Evolutionary conservation across 768 basidiomycete genomes (phyloP).

Genomic region (Leccinum olivaceopallidum): DNA sequence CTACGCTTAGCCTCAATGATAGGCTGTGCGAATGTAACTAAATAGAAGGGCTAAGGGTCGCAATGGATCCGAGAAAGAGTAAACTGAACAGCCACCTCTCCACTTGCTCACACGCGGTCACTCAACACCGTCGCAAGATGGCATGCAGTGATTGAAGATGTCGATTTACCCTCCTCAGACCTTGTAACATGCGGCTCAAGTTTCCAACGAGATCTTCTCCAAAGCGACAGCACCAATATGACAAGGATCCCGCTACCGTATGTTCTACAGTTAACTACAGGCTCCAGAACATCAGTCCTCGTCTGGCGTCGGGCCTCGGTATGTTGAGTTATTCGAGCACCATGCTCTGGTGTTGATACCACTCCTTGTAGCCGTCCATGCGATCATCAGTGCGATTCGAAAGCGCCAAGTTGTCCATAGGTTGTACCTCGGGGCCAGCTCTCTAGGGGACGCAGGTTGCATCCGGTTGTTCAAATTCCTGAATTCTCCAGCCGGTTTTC

Average conservation of each 20-base stretch:
- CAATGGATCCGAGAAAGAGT: too few species aligned
- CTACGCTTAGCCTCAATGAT: not conserved
- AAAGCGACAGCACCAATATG: constrained; percentile 28
- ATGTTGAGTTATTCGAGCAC: not conserved
- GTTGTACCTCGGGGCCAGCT: constrained; percentile 56
- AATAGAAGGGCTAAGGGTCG: too few species aligned
- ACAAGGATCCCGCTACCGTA: constrained; percentile 32
- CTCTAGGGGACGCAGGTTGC: constrained; percentile 59
- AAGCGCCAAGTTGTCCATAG: constrained; percentile 50
- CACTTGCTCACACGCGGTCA: constrained; percentile 16
- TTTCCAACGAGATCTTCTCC: constrained; percentile 17
- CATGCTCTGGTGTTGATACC: not conserved
- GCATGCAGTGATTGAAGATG: not conserved
- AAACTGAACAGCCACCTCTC: not conserved
- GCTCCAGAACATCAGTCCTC: constrained; percentile 29
- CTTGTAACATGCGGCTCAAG: constrained; percentile 28
- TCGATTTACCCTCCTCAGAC: not conserved
- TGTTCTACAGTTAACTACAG: constrained; percentile 24
- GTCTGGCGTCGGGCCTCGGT: constrained; percentile 33
- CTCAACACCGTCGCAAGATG: constrained; percentile 6
- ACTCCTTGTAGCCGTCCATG: constrained; percentile 44
- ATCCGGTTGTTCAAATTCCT: constrained; percentile 55
- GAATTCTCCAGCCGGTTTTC: constrained; percentile 45
- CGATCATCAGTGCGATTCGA: constrained; percentile 48
- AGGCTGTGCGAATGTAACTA: not conserved